Conservation (phyloP, 2,329 filamentous ascomycete species). For the Elsinoe necatrix region DNA sequence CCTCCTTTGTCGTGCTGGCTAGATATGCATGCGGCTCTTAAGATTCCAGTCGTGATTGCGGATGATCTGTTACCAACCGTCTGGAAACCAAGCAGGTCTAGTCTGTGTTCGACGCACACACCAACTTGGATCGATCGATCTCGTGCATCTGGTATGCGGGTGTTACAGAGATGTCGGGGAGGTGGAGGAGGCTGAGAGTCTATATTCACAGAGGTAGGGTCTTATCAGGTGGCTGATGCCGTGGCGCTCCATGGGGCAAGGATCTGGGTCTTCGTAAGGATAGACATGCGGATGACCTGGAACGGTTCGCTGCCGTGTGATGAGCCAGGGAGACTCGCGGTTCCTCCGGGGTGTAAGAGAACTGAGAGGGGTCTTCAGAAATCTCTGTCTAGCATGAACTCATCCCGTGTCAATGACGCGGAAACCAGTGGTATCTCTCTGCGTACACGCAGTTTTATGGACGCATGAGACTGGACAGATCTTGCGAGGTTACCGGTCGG, state of each 20-base stretch:
- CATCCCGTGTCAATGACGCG: background rate
- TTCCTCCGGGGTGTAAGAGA: background rate
- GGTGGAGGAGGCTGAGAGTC: background rate
- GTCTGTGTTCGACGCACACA: background rate
- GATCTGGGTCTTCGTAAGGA: background rate
- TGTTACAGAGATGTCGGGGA: background rate
- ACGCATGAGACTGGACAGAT: background rate
- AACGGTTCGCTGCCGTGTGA: background rate
- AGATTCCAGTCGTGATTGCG: background rate
- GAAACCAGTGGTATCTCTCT: background rate
- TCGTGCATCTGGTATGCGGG: background rate
- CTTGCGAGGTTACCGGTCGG: slow-evolving; percentile 3
- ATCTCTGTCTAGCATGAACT: background rate
- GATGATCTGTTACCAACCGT: background rate
- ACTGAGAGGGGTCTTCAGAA: background rate
- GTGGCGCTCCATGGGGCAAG: background rate
- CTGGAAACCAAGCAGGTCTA: background rate
- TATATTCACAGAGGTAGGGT: background rate
- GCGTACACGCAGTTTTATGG: background rate
- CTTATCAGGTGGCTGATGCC: background rate
- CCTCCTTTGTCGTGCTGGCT: background rate
- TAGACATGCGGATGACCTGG: background rate
- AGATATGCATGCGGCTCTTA: background rate
- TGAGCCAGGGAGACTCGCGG: background rate
- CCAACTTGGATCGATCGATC: slow-evolving; percentile 3